Evolutionary conservation across 345 rosid species (phyloP).

Genomic region (Acer negundo): DNA sequence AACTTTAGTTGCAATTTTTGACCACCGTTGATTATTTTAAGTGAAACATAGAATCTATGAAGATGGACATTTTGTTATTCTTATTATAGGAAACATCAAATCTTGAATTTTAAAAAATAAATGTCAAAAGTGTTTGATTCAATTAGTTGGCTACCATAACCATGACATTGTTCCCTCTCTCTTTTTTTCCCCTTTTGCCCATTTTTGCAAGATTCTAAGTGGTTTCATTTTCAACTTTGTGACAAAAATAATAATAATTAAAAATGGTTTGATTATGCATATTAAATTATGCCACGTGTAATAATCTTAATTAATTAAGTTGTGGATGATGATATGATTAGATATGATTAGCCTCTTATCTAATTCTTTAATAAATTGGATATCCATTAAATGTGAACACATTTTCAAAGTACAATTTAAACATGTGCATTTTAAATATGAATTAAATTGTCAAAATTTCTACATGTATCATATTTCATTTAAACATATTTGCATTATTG

Average conservation of each 20-base stretch:
- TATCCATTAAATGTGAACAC: too few species aligned
- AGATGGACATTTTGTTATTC: background rate
- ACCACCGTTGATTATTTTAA: background rate
- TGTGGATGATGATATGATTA: too few species aligned
- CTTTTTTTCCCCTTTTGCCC: background rate
- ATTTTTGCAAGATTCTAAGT: conserved; percentile 6
- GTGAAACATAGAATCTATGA: background rate
- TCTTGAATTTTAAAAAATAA: background rate
- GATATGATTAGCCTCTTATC: background rate
- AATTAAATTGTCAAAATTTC: too few species aligned
- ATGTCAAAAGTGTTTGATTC: background rate
- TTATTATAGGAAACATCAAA: conserved; percentile 12
- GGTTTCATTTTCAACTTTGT: conserved; percentile 7
- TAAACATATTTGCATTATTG: too few species aligned
- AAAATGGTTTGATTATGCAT: background rate
- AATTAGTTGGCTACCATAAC: conserved; percentile 17
- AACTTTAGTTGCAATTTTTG: conserved; percentile 14
- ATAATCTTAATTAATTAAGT: background rate
- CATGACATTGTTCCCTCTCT: background rate
- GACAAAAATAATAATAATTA: too few species aligned
- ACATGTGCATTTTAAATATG: too few species aligned
- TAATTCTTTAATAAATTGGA: too few species aligned
- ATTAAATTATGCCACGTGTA: background rate
- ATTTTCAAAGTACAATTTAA: too few species aligned
- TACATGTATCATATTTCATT: background rate